phyloP scores from a whole-genome alignment of 2,329 filamentous ascomycete species.

The Aspergillus fumigatiaffinis region DNA sequence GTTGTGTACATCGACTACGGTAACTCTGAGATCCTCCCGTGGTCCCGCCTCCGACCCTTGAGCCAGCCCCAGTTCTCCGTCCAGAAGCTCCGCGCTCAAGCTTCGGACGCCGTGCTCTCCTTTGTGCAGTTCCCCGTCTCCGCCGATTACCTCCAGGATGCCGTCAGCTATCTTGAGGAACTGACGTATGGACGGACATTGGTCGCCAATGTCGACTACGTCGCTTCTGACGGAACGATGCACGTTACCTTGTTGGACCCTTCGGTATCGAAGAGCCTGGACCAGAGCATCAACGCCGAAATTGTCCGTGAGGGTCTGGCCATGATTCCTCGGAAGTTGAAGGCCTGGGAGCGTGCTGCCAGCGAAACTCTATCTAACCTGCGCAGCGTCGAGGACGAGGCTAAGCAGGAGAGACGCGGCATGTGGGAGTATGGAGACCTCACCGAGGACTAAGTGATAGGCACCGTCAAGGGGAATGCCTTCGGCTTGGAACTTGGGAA shows the following conservation, averaged over 20 bases:
- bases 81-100: slow-evolving; percentile 81
- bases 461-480: background rate
- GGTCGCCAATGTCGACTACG: slow-evolving; percentile 86
- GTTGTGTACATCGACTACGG: slow-evolving; percentile 95
- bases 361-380: slow-evolving; percentile 68
- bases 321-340: slow-evolving; percentile 88
- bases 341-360: slow-evolving; percentile 81
- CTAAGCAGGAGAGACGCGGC: slow-evolving; percentile 74
- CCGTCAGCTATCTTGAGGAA: slow-evolving; percentile 70
- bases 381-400: slow-evolving; percentile 68
- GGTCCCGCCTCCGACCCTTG: slow-evolving; percentile 78
- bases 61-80: slow-evolving; percentile 72
- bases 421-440: slow-evolving; percentile 99
- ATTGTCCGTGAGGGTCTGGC: slow-evolving; percentile 78
- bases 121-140: slow-evolving; percentile 83
- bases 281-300: slow-evolving; percentile 85
- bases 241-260: slow-evolving; percentile 88
- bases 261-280: slow-evolving; percentile 56
- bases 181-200: slow-evolving; percentile 71
- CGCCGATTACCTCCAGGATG: slow-evolving; percentile 77
- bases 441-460: slow-evolving; percentile 67
- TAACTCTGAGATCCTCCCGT: slow-evolving; percentile 84
- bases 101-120: slow-evolving; percentile 78
- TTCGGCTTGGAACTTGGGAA: background rate
- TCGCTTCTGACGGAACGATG: slow-evolving; percentile 74